Evolutionary conservation across 345 rosid species (phyloP).

Genomic region (Salix arbutifolia): DNA sequence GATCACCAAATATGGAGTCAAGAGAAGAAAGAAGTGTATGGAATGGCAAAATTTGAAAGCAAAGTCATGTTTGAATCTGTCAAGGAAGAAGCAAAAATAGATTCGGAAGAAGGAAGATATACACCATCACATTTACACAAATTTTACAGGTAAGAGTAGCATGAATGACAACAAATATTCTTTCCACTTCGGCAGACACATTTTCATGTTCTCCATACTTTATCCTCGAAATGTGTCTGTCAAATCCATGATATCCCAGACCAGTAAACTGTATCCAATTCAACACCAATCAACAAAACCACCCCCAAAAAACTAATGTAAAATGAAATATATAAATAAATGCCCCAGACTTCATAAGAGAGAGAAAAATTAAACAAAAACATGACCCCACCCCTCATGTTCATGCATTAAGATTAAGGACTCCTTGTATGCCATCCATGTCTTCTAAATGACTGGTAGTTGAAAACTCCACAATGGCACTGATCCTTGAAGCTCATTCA

Average conservation of each 20-base stretch:
- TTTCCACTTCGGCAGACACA: conserved; percentile 13
- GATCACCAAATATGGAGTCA: not conserved
- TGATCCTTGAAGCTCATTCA: conserved; percentile 16
- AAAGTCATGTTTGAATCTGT: not conserved
- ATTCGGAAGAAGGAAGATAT: not conserved
- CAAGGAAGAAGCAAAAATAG: not conserved
- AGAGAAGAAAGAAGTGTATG: not conserved
- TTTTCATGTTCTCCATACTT: conserved; percentile 1
- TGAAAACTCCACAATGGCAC: not conserved
- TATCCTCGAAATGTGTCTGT: not conserved
- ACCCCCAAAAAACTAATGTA: not conserved
- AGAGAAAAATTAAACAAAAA: not conserved
- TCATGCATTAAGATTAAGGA: not conserved
- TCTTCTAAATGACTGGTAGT: not conserved
- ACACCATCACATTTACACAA: conserved; percentile 20
- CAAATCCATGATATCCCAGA: not conserved
- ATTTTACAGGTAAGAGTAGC: conserved; percentile 17
- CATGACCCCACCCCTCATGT: not conserved
- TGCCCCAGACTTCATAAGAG: not conserved
- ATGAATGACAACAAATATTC: not conserved
- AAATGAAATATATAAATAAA: conserved; percentile 5
- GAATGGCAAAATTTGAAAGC: not conserved
- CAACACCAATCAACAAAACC: not conserved
- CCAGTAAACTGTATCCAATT: not conserved
- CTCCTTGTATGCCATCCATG: not conserved